Evolutionary conservation across 1,284 basidiomycete genomes (phyloP), one percentile per base, ranked within the genome.

Genomic region (Sutorius eximius): DNA sequence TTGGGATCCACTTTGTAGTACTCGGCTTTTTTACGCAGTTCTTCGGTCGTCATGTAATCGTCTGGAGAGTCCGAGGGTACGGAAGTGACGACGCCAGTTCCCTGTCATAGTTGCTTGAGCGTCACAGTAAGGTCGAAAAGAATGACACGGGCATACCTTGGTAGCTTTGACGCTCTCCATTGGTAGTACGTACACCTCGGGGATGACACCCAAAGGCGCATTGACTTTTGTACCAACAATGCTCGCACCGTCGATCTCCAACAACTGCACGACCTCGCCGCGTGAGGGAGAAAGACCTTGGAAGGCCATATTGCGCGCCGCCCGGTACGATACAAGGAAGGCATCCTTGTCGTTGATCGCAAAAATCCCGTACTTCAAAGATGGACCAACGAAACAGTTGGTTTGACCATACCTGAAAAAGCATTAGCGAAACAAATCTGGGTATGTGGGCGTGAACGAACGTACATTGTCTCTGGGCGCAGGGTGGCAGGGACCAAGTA

Each of bases 51-150:
- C 61, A 88, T 86, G 72, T 87, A 98, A 75, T 99, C 97, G 70
- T 99, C 97, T 27, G 97, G 97, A 15, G 97, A 99, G 73, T 99
- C 97, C 13, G 96, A 97, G 0, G 97, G 95, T 11, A 98, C 95
- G 48, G 94, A 99, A 3, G 95, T 98, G 63, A 99, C 97, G 37
- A 99, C 95, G 66, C 97, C 97, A 22, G 96, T 99, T 68, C 97
- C 97, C 87, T 89, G 59, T 40, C 30, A 36, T 30, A 45, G 30
- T 12, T 20, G 9, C 29, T 18, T 58, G 33, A 59, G 52, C 16
- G 15, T 41, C 20, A 22, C 5, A 32, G 22, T 18, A 43, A 13
- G 53, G 32, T 56, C 49, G 32, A 45, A 15, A 51, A 13, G 11
- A 38, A 33, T 9, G 33, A 15, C 5, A 16, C 30, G 10, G 6